Conservation (phyloP, 495 filamentous ascomycete genomes). For the Lophium mytilinum region DNA sequence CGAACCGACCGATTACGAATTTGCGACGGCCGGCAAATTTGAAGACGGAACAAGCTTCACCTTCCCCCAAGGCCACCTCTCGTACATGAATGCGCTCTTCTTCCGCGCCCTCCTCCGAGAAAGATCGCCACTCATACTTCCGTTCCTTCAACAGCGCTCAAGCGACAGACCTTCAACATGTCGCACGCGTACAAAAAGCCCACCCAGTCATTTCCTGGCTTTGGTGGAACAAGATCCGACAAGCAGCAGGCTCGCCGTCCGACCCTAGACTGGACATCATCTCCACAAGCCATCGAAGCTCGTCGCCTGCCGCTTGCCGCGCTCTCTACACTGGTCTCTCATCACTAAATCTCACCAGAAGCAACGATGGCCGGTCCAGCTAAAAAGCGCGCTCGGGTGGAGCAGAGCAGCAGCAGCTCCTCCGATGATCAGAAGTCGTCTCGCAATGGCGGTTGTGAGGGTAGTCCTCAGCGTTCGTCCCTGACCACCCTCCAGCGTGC, state of each 20-base stretch:
- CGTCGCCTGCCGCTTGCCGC: too few species aligned
- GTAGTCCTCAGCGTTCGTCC: conserved; percentile 5
- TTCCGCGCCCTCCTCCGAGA: too few species aligned
- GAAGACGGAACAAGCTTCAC: too few species aligned
- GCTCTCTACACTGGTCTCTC: too few species aligned
- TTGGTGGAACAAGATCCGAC: conserved; percentile 3
- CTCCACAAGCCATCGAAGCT: too few species aligned
- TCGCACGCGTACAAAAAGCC: conserved; percentile 3
- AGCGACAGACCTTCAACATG: too few species aligned
- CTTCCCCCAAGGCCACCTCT: too few species aligned
- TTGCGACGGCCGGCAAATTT: too few species aligned
- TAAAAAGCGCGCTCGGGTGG: conserved; percentile 23
- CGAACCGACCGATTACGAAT: too few species aligned
- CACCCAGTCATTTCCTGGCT: neutral
- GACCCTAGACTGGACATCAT: conserved; percentile 20
- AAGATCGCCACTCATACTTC: too few species aligned
- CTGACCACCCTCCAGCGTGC: conserved; percentile 7
- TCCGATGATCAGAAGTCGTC: conserved; percentile 9
- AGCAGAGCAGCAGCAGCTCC: conserved; percentile 11
- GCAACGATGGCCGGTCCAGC: conserved; percentile 29
- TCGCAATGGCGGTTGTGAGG: conserved; percentile 1
- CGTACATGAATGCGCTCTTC: too few species aligned
- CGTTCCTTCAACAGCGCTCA: too few species aligned
- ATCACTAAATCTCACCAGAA: conserved; percentile 1
- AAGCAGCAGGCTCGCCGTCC: conserved; percentile 16